Evolutionary conservation across 345 rosid species (phyloP).

Genomic region (Salix dunnii): DNA sequence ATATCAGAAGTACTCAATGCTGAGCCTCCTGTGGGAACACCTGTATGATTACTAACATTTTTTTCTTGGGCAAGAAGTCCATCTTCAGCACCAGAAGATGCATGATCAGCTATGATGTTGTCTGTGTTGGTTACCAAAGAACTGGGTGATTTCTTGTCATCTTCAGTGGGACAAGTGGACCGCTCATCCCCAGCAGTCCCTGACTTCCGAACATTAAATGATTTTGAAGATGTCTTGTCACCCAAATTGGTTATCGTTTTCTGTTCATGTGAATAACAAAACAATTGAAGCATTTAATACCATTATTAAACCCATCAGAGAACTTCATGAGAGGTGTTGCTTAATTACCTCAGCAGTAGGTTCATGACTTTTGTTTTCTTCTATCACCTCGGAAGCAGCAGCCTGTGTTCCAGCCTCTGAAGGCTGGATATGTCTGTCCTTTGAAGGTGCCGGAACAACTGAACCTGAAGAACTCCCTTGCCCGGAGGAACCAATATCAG

Average conservation of each 20-base stretch:
- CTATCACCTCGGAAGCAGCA: slow-evolving; percentile 29
- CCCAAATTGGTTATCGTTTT: slow-evolving; percentile 17
- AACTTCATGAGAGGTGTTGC: not conserved
- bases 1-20: slow-evolving; percentile 8
- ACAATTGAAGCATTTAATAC: not conserved
- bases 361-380: slow-evolving; percentile 26
- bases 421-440: slow-evolving; percentile 23
- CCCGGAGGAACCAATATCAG: slow-evolving; percentile 31
- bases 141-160: slow-evolving; percentile 20
- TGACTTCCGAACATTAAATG: slow-evolving; percentile 19
- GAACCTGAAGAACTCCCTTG: slow-evolving; percentile 48
- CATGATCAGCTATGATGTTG: slow-evolving; percentile 22
- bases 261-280: slow-evolving; percentile 15
- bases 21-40: slow-evolving; percentile 17
- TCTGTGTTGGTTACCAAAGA: slow-evolving; percentile 24
- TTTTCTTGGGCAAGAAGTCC: slow-evolving; percentile 17
- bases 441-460: slow-evolving; percentile 31
- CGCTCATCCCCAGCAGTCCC: slow-evolving; percentile 23
- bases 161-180: slow-evolving; percentile 22
- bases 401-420: slow-evolving; percentile 27
- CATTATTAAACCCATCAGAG: slow-evolving; percentile 12
- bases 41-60: slow-evolving; percentile 20
- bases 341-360: slow-evolving; percentile 34
- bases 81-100: slow-evolving; percentile 24
- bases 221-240: slow-evolving; percentile 28